Base-by-base conservation (phyloP, 106 monocot genomes). In the Triglochin maritima region DNA sequence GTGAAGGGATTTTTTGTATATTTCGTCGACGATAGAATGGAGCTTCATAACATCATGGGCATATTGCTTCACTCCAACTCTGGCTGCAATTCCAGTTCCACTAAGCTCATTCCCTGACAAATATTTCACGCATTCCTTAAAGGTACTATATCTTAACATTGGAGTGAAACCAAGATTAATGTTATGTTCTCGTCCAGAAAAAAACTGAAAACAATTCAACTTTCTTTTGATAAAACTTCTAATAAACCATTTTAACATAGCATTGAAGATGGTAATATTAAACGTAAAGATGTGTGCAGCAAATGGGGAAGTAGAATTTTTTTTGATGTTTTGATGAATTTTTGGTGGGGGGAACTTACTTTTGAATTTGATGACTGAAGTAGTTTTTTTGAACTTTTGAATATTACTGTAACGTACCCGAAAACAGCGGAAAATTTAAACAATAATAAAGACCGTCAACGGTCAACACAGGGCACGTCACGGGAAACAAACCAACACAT, bases 91-190 rank as follows among this genome's bases (percentile, higher is more conserved):
- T 70, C 95, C 95, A 59, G 44, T 72, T 17, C 95, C 95, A 73
- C 90, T 83, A 46, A 96, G 69, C 73, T 96, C 95, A 78, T 95
- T 95, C 76, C 94, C 94, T 95, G 71, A 4, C 11, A 69, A 43
- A 5, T 4, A 47, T 3, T 6, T 16, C 46, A 52, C 53, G 17
- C 16, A 48, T 11, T 9, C 45, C 17, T n/a, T 12, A 3, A 62
- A 9, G 11, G 17, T 4, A 62, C 29, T 29, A 29, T 29, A 4
- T 62, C 45, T 44, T 5, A 12, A 7, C 42, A 62, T 7, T 62
- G 41, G 9, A 9, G 10, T 17, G 60, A 60, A 41, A 41, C 43
- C 17, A 7, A 9, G 5, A 10, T 17, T 59, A 41, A 5, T 16
- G 29, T 59, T n/a, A 16, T 15, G 15, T 59, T 12, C 58, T 7